phyloP scores from a whole-genome alignment of 495 filamentous ascomycete genomes.

The Trichocladium uniseriatum region DNA sequence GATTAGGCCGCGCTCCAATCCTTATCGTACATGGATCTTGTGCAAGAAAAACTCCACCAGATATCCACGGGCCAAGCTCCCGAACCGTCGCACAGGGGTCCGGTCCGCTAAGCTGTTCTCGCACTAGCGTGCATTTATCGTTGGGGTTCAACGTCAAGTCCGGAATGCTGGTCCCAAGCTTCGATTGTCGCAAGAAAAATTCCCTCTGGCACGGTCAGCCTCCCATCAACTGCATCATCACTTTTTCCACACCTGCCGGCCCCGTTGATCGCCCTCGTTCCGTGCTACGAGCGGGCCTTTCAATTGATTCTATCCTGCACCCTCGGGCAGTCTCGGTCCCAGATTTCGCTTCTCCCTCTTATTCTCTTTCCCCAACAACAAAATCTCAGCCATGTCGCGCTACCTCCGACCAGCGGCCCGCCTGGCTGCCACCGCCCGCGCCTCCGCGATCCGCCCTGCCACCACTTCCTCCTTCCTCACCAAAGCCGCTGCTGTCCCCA shows the following conservation, averaged over 20 bases:
- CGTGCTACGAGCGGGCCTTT: neutral
- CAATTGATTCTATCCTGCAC: conserved; percentile 6
- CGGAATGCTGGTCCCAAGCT: conserved; percentile 22
- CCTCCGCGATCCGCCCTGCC: conserved; percentile 37
- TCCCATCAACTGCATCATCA: conserved; percentile 8
- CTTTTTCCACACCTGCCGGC: conserved; percentile 1
- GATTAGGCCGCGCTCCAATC: too few species aligned
- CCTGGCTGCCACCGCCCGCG: conserved; percentile 56
- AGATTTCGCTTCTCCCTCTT: conserved; percentile 9
- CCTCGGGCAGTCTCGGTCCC: neutral
- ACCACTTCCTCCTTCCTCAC: conserved; percentile 43
- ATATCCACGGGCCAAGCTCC: conserved; percentile 12
- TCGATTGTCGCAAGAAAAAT: conserved; percentile 23
- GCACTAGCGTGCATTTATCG: conserved; percentile 19
- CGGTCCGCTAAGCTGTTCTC: conserved; percentile 15
- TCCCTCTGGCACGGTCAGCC: conserved; percentile 17
- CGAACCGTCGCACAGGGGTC: conserved; percentile 6
- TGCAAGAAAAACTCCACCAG: too few species aligned
- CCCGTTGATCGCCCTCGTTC: conserved; percentile 2
- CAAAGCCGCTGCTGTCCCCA: conserved; percentile 32
- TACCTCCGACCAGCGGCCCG: conserved; percentile 74
- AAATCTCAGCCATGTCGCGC: conserved; percentile 45
- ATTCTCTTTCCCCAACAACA: conserved; percentile 16
- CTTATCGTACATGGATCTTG: too few species aligned
- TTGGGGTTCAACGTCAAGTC: conserved; percentile 28